Percentiles rank a stretch among this genome's conserved stretches.
These are phyloP conservation scores for Berberis vulgaris DNA, from an alignment of 164 flowering plant genomes.

Conservation along the genomic window DNA sequence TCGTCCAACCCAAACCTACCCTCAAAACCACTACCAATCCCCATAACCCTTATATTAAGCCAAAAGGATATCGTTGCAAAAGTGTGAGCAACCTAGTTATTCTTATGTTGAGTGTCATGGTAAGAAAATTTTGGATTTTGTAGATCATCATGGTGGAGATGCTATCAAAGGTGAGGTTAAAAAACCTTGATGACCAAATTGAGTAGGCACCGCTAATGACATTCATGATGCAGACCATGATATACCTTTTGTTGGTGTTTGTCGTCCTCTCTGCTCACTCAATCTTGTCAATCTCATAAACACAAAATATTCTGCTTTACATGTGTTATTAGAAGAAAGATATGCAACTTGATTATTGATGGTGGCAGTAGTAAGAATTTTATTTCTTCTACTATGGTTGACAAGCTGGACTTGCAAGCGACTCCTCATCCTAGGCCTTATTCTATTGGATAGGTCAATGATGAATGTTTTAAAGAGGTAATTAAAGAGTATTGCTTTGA, in stretches of 20 bases:
- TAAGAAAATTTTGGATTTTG: not conserved
- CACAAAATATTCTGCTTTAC: not conserved
- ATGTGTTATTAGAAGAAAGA: not conserved
- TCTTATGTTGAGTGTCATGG: not conserved
- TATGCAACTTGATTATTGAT: not conserved
- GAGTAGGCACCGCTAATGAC: not conserved
- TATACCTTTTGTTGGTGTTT: not conserved
- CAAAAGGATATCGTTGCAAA: not conserved
- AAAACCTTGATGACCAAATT: not conserved
- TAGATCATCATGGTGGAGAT: not conserved
- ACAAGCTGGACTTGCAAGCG: not conserved
- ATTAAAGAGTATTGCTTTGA: not conserved
- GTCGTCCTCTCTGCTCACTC: no score
- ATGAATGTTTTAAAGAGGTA: not conserved
- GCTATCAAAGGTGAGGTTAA: not conserved
- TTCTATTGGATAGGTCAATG: conserved; percentile 4
- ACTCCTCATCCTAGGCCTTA: conserved; percentile 4
- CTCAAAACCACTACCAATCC: not conserved
- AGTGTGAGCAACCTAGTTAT: not conserved
- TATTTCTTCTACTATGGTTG: conserved; percentile 2
- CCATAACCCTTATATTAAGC: not conserved
- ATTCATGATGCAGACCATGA: not conserved
- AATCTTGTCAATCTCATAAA: not conserved
- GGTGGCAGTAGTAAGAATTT: conserved; percentile 1
- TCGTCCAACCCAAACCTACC: not conserved